Evolutionary conservation across 2,329 filamentous ascomycete species (phyloP).

Genomic region (Monosporascus sp.): DNA sequence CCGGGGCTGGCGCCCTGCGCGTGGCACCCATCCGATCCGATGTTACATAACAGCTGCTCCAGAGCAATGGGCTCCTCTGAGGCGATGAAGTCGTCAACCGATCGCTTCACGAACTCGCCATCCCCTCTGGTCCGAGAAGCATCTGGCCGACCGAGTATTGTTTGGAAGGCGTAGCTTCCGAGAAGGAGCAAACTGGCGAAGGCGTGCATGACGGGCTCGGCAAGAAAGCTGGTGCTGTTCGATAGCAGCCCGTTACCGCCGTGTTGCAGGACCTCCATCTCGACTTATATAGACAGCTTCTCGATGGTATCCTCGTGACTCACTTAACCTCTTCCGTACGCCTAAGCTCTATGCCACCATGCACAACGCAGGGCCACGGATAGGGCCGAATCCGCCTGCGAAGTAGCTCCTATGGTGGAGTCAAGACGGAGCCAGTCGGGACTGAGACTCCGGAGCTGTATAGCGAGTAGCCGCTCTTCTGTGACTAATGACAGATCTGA

Average conservation of each 20-base stretch:
- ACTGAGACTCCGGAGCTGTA: not conserved
- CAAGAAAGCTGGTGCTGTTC: conserved; percentile 19
- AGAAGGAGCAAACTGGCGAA: conserved; percentile 45
- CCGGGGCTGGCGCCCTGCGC: conserved; percentile 42
- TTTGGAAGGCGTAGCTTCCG: conserved; percentile 46
- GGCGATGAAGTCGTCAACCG: conserved; percentile 48
- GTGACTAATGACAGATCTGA: not conserved
- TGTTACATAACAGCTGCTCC: conserved; percentile 51
- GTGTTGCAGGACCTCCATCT: conserved; percentile 19
- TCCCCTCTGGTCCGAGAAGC: conserved; percentile 25
- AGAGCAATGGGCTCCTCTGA: conserved; percentile 47
- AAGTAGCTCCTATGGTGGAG: conserved; percentile 1
- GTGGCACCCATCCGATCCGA: conserved; percentile 49
- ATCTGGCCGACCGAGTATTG: conserved; percentile 41
- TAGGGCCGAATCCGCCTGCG: conserved; percentile 18
- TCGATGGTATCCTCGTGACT: conserved; percentile 9
- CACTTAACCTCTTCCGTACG: conserved; percentile 12
- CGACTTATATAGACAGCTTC: conserved; percentile 19
- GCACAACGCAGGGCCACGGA: conserved; percentile 1
- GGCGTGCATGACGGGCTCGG: conserved; percentile 43
- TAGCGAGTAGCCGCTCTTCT: not conserved
- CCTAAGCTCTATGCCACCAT: conserved; percentile 7
- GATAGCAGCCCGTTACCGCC: conserved; percentile 10
- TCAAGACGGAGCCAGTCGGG: not conserved
- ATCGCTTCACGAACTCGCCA: conserved; percentile 36